Conservation (phyloP, 441 rosid species). For the Populus tomentosa region DNA sequence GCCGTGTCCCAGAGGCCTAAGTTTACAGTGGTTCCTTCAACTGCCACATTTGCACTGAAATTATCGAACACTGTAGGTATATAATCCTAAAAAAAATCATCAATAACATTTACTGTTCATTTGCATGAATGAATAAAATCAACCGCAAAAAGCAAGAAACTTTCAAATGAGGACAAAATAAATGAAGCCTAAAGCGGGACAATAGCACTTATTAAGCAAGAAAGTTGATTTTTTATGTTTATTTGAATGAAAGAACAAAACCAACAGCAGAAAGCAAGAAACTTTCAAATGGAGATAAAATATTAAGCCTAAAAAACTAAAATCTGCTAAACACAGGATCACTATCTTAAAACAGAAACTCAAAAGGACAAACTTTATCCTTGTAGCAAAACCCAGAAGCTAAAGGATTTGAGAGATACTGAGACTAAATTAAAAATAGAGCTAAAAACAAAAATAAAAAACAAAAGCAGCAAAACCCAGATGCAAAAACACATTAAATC, state of each 20-base stretch:
- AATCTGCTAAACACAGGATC: slow-evolving; percentile 1
- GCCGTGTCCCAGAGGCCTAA: slow-evolving; percentile 99
- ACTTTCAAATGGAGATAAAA: neutral
- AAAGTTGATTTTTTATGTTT: neutral
- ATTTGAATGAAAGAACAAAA: neutral
- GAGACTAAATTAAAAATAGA: slow-evolving; percentile 3
- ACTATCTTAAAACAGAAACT: slow-evolving; percentile 9
- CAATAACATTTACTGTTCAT: neutral
- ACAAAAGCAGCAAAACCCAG: slow-evolving; percentile 39
- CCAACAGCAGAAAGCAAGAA: neutral
- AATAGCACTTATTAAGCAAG: neutral
- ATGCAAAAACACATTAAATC: slow-evolving; percentile 23
- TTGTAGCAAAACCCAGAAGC: slow-evolving; percentile 11
- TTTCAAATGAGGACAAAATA: neutral
- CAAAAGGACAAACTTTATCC: neutral
- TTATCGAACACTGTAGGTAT: slow-evolving; percentile 97
- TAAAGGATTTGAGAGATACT: slow-evolving; percentile 12
- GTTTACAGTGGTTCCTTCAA: slow-evolving; percentile 88
- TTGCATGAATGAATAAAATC: neutral
- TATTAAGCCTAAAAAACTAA: neutral
- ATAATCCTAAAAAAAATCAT: slow-evolving; percentile 54
- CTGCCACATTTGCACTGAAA: slow-evolving; percentile 95
- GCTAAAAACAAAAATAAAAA: slow-evolving; percentile 11
- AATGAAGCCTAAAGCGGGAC: neutral
- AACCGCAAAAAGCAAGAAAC: neutral